These are phyloP conservation scores for Microbotryum lychnidis-dioicae DNA, from an alignment of 1,284 basidiomycete genomes.

Conservation along the genomic window DNA sequence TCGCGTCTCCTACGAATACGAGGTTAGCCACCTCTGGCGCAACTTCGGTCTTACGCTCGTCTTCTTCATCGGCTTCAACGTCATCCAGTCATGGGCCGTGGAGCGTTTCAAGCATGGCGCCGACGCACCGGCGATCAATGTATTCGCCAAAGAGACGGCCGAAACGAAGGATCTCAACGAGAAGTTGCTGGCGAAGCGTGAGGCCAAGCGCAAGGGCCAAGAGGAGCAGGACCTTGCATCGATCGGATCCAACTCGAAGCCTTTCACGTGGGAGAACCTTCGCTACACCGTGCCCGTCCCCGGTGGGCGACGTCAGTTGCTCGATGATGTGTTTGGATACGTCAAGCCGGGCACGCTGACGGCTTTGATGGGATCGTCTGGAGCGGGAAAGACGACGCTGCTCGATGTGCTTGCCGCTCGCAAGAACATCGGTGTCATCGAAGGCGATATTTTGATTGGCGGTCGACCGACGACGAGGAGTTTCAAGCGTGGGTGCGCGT, in stretches of 20 bases:
- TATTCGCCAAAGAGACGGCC: conserved; percentile 37
- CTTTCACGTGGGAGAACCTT: conserved; percentile 39
- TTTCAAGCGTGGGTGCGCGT: conserved; percentile 60
- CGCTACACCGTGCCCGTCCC: conserved; percentile 48
- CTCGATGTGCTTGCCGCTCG: conserved; percentile 76
- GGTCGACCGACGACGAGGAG: conserved; percentile 59
- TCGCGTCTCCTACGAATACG: conserved; percentile 54
- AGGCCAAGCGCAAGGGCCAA: conserved; percentile 30
- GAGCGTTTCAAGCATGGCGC: conserved; percentile 32
- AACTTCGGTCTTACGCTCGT: conserved; percentile 50
- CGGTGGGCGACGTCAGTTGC: conserved; percentile 28
- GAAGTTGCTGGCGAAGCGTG: conserved; percentile 27
- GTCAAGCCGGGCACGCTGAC: conserved; percentile 64
- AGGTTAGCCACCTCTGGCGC: conserved; percentile 57
- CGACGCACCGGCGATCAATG: conserved; percentile 36
- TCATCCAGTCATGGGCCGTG: conserved; percentile 30
- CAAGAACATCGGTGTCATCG: conserved; percentile 67
- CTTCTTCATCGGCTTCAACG: conserved; percentile 39
- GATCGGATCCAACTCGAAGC: conserved; percentile 30
- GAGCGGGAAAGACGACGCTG: conserved; percentile 48
- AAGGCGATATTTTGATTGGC: conserved; percentile 68
- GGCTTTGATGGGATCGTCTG: conserved; percentile 63
- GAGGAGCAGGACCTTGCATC: conserved; percentile 31
- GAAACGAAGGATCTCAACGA: conserved; percentile 35
- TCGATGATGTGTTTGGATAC: conserved; percentile 69